A percentile compares a stretch with the other conserved stretches of the same genome.
Conservation (phyloP, 1,284 basidiomycete species). For the Cryptococcus maquisensis region DNA sequence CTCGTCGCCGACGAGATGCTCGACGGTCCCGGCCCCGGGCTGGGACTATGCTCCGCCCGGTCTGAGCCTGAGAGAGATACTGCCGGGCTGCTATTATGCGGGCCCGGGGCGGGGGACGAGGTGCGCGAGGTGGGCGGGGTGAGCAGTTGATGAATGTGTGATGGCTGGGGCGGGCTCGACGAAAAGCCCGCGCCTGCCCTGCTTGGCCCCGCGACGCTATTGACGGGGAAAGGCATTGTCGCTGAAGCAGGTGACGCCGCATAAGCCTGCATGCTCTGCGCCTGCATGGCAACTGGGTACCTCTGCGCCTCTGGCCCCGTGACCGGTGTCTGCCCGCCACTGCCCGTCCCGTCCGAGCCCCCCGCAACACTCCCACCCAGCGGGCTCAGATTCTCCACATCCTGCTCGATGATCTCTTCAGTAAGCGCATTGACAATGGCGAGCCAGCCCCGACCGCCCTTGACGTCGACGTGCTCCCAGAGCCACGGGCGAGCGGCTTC, state of each 20-base stretch:
- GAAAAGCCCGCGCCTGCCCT: slow-evolving; percentile 1
- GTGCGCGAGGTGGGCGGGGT: slow-evolving; percentile 38
- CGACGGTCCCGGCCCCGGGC: neutral
- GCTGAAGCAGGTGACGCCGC: slow-evolving; percentile 1
- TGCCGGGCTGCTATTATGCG: neutral
- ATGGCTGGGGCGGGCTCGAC: slow-evolving; percentile 33
- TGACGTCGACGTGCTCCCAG: slow-evolving; percentile 47
- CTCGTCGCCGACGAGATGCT: neutral
- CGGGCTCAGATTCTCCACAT: neutral
- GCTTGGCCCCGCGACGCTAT: neutral
- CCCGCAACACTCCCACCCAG: neutral
- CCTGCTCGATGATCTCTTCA: slow-evolving; percentile 39
- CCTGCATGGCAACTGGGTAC: slow-evolving; percentile 3
- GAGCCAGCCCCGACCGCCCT: slow-evolving; percentile 46
- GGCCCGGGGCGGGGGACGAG: slow-evolving; percentile 24
- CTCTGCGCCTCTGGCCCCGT: slow-evolving; percentile 11
- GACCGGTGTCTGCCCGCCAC: slow-evolving; percentile 9
- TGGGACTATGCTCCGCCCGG: neutral
- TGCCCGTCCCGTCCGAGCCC: neutral
- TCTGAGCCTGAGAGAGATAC: neutral
- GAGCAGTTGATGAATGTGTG: slow-evolving; percentile 27
- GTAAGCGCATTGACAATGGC: slow-evolving; percentile 47
- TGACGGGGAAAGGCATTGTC: slow-evolving; percentile 5
- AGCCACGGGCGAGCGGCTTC: slow-evolving; percentile 45
- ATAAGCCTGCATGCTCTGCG: slow-evolving; percentile 1